Conservation (phyloP, 257 asterid species). For the Solanum rostratum region DNA sequence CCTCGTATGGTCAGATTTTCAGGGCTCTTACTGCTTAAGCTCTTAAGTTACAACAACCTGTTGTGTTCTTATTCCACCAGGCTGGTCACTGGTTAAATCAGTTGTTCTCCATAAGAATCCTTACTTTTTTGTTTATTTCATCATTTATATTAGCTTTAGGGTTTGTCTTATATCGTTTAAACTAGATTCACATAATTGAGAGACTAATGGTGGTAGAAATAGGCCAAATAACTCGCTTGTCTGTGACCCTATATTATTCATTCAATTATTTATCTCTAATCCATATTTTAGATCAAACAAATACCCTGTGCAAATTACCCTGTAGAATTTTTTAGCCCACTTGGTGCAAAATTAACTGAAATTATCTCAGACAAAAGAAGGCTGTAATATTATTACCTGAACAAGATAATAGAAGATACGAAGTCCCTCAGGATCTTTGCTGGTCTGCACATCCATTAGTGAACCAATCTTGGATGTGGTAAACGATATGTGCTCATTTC, state of each 20-base stretch:
- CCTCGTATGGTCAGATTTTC: background rate
- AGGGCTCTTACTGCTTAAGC: background rate
- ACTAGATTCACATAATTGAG: background rate
- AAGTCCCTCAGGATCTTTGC: slow-evolving; percentile 89
- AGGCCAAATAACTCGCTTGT: background rate
- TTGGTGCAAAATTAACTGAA: background rate
- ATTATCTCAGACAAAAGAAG: background rate
- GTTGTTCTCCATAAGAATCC: background rate
- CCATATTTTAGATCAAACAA: background rate
- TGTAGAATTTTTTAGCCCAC: background rate
- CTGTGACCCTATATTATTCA: background rate
- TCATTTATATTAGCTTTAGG: background rate
- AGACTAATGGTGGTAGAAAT: background rate
- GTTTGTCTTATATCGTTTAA: background rate
- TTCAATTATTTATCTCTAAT: background rate
- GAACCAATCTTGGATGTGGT: slow-evolving; percentile 95
- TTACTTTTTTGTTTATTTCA: background rate
- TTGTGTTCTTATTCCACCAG: background rate
- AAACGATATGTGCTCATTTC: slow-evolving; percentile 87
- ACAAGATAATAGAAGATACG: slow-evolving; percentile 88
- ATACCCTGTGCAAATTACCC: background rate
- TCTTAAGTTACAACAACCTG: background rate
- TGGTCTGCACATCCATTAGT: slow-evolving; percentile 84
- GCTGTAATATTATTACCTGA: slow-evolving; percentile 38
- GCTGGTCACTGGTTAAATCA: background rate